Evolutionary conservation across 441 rosid genomes (phyloP), one percentile per base, ranked within the genome.

Genomic region (Eruca vesicaria): DNA sequence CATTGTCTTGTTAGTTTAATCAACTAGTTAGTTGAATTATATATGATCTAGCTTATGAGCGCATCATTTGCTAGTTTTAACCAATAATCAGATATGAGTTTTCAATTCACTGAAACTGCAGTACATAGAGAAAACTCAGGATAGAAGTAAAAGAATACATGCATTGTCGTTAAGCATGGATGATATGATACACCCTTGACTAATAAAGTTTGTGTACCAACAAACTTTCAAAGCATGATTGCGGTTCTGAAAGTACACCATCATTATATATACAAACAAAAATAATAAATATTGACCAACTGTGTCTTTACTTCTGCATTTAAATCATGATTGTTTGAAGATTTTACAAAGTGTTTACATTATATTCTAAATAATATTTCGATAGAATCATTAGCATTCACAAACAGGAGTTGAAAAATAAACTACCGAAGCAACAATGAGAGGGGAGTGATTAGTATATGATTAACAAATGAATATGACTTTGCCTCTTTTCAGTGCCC

Each of bases 401-500:
- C 67, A 71, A 57, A 18, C 10, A 75, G n/a, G 64, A 62, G 69
- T 59, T 62, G 43, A 57, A 48, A 71, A 62, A 53, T 6, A 20
- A 29, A 32, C 12, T 19, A 19, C 20, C 5, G 48, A 50, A 70
- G 53, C 31, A 69, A 63, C 57, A 9, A 53, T 58, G 19, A 9
- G 52, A 62, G 29, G 14, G 18, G 50, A 29, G 11, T 23, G 31
- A 36, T 63, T 29, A 28, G 15, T 50, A 4, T 58, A 58, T 29
- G 66, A 65, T 74, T 35, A 75, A 68, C 57, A 61, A 50, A 67
- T 59, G 73, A 75, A 12, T 61, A 62, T 6, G 73, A 55, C 74
- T 76, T 75, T 73, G 69, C 74, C 74, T 68, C 32, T 15, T 59
- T 67, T 67, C 68, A 74, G 62, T 66, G 78, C 73, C 20, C 28